A percentile compares a stretch with the other conserved stretches of the same genome.
These are phyloP conservation scores for Cytospora chrysosperma DNA, from an alignment of 2,329 filamentous ascomycete species.

Conservation along the genomic window DNA sequence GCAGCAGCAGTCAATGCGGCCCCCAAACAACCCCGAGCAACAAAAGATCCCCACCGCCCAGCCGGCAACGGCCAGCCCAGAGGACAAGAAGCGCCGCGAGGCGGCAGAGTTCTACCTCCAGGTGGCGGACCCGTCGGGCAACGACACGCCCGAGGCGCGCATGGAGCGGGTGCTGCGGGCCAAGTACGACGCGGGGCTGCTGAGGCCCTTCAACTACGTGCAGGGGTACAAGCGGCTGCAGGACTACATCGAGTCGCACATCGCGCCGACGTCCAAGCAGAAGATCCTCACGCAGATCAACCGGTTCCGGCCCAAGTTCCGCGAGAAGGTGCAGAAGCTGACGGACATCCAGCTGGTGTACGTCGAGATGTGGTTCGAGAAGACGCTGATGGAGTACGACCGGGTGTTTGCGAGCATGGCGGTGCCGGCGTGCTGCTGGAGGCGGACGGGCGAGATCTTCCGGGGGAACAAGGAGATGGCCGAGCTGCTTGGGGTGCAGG, in stretches of 20 bases:
- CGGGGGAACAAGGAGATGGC: constrained; percentile 99
- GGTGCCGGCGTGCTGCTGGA: constrained; percentile 95
- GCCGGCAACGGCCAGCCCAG: constrained; percentile 56
- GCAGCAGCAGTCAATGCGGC: constrained; percentile 37
- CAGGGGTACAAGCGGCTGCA: constrained; percentile 90
- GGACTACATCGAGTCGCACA: constrained; percentile 87
- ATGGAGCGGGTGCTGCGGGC: constrained; percentile 93
- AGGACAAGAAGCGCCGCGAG: constrained; percentile 51
- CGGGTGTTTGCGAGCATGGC: constrained; percentile 99
- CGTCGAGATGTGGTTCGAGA: constrained; percentile 99
- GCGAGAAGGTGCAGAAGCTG: constrained; percentile 87
- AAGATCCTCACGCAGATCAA: constrained; percentile 91
- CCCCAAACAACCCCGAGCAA: constrained; percentile 44
- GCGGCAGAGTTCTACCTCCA: constrained; percentile 94
- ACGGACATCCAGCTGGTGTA: constrained; percentile 93
- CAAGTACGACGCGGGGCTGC: constrained; percentile 91
- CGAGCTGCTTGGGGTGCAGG: constrained; percentile 87
- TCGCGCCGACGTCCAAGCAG: constrained; percentile 77
- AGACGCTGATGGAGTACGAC: constrained; percentile 95
- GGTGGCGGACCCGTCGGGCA: constrained; percentile 88
- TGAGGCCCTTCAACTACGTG: constrained; percentile 98
- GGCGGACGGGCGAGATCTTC: constrained; percentile 95
- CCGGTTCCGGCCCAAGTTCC: constrained; percentile 90
- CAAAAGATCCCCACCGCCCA: constrained; percentile 40
- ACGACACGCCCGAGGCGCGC: constrained; percentile 82